phyloP scores from a whole-genome alignment of 495 filamentous ascomycete genomes.

The Penicillium lagena region DNA sequence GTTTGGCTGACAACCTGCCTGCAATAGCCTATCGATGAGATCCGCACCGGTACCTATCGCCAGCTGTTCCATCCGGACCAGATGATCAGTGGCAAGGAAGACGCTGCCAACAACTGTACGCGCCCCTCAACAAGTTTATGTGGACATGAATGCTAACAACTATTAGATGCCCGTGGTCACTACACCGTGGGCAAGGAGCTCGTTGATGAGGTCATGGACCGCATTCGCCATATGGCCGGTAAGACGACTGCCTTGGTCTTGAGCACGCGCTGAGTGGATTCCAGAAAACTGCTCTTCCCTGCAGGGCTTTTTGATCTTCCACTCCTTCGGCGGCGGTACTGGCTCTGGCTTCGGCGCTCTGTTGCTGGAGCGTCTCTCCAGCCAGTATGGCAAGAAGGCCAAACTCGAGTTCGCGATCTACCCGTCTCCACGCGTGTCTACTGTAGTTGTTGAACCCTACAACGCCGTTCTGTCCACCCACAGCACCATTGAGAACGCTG shows the following conservation, averaged over 20 bases:
- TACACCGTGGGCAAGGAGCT: slow-evolving; percentile 93
- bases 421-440: slow-evolving; percentile 78
- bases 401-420: slow-evolving; percentile 92
- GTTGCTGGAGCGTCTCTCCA: slow-evolving; percentile 78
- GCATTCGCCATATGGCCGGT: slow-evolving; percentile 79
- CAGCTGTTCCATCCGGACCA: slow-evolving; percentile 87
- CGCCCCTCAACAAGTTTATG: background rate
- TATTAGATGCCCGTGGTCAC: slow-evolving; percentile 75
- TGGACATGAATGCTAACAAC: slow-evolving; percentile 16
- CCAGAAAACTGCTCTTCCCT: slow-evolving; percentile 85
- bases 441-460: slow-evolving; percentile 89
- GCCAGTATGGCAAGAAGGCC: slow-evolving; percentile 90
- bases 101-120: slow-evolving; percentile 85
- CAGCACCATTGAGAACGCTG: slow-evolving; percentile 89
- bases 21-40: slow-evolving; percentile 74
- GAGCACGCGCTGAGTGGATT: slow-evolving; percentile 8
- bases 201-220: slow-evolving; percentile 75
- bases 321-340: slow-evolving; percentile 90
- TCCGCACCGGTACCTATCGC: slow-evolving; percentile 75
- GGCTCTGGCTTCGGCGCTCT: slow-evolving; percentile 87
- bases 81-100: slow-evolving; percentile 86
- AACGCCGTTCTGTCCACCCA: slow-evolving; percentile 88
- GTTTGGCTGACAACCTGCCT: slow-evolving; percentile 8
- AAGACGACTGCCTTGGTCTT: slow-evolving; percentile 14
- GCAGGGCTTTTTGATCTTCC: slow-evolving; percentile 89